Conservation (phyloP, 2,329 filamentous ascomycete genomes). For the Cadophora gregata region DNA sequence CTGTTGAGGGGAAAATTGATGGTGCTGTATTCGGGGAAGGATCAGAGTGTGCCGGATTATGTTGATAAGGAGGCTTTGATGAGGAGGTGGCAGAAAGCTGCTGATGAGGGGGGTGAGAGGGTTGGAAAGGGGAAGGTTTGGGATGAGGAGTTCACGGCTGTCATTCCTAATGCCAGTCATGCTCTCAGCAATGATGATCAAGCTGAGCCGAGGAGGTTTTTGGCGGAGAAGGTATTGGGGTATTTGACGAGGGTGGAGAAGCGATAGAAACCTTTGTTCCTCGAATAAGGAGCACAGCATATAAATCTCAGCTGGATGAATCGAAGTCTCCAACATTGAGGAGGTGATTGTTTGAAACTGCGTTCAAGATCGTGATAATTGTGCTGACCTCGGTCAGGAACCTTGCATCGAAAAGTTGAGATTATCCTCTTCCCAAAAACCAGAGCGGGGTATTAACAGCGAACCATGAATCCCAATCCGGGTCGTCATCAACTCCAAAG, state of each 20-base stretch:
- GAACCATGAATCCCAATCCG: not conserved
- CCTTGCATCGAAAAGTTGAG: not conserved
- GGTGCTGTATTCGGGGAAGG: constrained; percentile 14
- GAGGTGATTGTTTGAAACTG: not conserved
- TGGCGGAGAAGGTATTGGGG: constrained; percentile 30
- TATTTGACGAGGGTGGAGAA: constrained; percentile 22
- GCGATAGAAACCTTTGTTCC: not conserved
- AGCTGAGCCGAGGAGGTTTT: constrained; percentile 44
- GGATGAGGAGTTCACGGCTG: constrained; percentile 54
- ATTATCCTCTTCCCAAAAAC: not conserved
- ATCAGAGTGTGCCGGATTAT: constrained; percentile 5
- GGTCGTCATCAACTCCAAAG: not conserved
- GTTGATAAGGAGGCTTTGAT: constrained; percentile 13
- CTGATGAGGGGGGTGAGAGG: constrained; percentile 44
- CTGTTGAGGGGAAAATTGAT: constrained; percentile 33
- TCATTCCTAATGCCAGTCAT: constrained; percentile 55
- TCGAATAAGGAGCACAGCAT: too few species aligned
- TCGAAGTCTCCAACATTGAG: too few species aligned
- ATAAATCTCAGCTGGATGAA: too few species aligned
- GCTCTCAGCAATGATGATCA: constrained; percentile 56
- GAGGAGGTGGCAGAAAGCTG: constrained; percentile 38
- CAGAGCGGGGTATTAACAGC: not conserved
- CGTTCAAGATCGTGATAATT: not conserved
- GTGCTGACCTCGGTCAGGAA: not conserved
- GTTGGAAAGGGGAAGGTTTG: constrained; percentile 45